phyloP scores from a whole-genome alignment of 2,329 filamentous ascomycete genomes.

The Colletotrichum caudatum region DNA sequence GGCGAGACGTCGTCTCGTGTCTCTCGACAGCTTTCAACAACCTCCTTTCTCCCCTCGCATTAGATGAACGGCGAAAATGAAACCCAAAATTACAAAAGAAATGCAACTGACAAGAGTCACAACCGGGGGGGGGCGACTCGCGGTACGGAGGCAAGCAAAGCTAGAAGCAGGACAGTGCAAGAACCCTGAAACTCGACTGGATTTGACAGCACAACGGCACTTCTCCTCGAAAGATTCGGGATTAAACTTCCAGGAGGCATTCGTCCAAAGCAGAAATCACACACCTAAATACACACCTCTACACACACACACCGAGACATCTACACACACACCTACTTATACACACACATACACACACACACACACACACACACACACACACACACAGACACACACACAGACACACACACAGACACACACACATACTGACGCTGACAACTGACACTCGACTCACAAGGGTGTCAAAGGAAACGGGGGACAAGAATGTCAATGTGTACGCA shows the following conservation, averaged over 20 bases:
- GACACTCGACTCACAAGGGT: background rate
- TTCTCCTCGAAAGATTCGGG: background rate
- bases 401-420: background rate
- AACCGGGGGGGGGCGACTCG: background rate
- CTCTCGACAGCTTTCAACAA: background rate
- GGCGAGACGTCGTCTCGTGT: conserved; percentile 4
- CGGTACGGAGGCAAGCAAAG: background rate
- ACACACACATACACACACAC: too few relatives aligned
- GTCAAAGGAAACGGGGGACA: background rate
- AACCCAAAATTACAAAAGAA: background rate
- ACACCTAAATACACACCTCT: too few relatives aligned
- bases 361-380: background rate
- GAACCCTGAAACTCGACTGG: background rate
- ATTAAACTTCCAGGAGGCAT: conserved; percentile 1
- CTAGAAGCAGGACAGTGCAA: background rate
- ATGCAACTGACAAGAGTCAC: background rate
- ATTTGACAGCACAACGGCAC: background rate
- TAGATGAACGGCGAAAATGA: background rate
- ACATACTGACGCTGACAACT: background rate
- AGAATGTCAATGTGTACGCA: background rate
- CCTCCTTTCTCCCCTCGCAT: background rate
- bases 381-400: too few relatives aligned
- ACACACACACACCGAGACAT: too few relatives aligned
- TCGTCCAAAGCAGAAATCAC: background rate
- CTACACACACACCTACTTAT: background rate